Evolutionary conservation across 2,329 filamentous ascomycete species (phyloP).

Genomic region (Scedosporium minutisporum): DNA sequence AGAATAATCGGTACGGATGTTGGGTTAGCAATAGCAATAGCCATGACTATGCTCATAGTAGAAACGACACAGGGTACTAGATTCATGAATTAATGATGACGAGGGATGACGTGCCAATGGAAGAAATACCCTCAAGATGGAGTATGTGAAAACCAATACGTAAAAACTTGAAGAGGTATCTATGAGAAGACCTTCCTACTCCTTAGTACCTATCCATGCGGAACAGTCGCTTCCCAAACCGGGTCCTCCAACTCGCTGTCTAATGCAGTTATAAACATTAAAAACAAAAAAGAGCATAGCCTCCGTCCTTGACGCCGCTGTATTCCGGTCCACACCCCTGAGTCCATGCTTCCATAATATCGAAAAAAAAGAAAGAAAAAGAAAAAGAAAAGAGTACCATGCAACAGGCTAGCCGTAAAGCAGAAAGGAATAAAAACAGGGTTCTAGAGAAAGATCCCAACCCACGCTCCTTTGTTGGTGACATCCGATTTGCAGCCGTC

Average conservation of each 20-base stretch:
- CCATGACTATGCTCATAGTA: too few relatives aligned
- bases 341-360: background rate
- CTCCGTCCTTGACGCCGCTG: too few relatives aligned
- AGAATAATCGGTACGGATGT: background rate
- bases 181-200: background rate
- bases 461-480: constrained; percentile 45
- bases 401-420: background rate
- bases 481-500: constrained; percentile 47
- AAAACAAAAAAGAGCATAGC: too few relatives aligned
- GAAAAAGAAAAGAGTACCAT: background rate
- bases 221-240: background rate
- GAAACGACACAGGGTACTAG: too few relatives aligned
- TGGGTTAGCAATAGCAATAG: too few relatives aligned
- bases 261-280: background rate
- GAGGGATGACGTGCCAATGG: too few relatives aligned
- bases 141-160: background rate
- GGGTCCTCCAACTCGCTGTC: background rate
- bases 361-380: background rate
- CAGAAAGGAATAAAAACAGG: constrained; percentile 14
- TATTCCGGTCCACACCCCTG: too few relatives aligned
- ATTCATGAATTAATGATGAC: too few relatives aligned
- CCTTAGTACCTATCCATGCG: background rate
- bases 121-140: too few relatives aligned
- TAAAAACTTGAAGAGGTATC: background rate
- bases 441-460: constrained; percentile 47